These are phyloP conservation scores for Neurospora sp. DNA, from an alignment of 2,329 filamentous ascomycete species.

Conservation along the genomic window DNA sequence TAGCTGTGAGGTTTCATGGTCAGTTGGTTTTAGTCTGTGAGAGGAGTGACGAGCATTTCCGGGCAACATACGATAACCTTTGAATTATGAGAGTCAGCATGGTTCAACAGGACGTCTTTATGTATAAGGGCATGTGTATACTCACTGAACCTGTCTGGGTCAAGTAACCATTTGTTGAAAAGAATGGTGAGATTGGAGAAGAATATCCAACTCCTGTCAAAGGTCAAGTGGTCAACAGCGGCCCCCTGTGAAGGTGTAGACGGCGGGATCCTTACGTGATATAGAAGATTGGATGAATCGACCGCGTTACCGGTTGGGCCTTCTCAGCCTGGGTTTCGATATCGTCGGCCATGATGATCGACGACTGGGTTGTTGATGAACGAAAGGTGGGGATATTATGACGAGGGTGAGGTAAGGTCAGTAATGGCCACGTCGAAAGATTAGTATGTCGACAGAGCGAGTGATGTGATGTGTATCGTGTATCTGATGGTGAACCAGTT, in stretches of 20 bases:
- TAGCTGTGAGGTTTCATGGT: conserved; percentile 24
- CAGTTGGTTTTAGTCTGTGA: background rate
- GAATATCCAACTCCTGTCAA: conserved; percentile 61
- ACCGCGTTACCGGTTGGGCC: conserved; percentile 13
- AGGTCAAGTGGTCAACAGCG: background rate
- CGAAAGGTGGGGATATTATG: background rate
- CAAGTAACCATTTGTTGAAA: conserved; percentile 87
- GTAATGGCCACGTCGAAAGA: background rate
- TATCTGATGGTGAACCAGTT: background rate
- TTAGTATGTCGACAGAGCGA: background rate
- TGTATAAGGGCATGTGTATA: conserved; percentile 13
- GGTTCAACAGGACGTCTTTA: conserved; percentile 5
- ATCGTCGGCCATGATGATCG: conserved; percentile 13
- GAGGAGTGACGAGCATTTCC: background rate
- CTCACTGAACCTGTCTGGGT: conserved; percentile 66
- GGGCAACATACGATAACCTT: conserved; percentile 35
- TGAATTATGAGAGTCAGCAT: conserved; percentile 12
- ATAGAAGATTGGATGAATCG: conserved; percentile 27
- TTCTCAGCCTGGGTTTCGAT: conserved; percentile 20
- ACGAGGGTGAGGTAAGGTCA: background rate
- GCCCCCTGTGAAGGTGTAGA: background rate
- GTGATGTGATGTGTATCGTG: background rate
- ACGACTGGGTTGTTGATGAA: background rate
- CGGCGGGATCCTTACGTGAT: conserved; percentile 22
- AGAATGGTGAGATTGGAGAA: conserved; percentile 78